Percentiles rank a stretch among this genome's conserved stretches.
Evolutionary conservation across 2,329 filamentous ascomycete species (phyloP).

Genomic region (Didymella arachidicola): DNA sequence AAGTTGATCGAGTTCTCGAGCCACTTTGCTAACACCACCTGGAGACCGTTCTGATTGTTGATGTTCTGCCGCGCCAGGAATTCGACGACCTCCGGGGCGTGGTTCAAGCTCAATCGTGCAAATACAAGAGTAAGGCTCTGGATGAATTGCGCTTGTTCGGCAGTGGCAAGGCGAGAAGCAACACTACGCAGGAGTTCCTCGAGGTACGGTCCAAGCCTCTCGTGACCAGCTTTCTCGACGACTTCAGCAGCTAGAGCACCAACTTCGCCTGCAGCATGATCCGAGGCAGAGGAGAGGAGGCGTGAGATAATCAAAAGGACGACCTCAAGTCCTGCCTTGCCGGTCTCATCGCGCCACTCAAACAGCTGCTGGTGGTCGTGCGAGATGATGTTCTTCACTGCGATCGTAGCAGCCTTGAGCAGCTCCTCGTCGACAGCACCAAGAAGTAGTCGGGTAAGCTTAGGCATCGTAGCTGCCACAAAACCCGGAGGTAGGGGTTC

Average conservation of each 20-base stretch:
- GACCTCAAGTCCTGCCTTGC: constrained; percentile 85
- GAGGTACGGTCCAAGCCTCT: constrained; percentile 87
- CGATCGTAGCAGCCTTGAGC: constrained; percentile 82
- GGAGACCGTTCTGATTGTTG: constrained; percentile 79
- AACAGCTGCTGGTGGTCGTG: constrained; percentile 93
- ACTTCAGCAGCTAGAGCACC: constrained; percentile 92
- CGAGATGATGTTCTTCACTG: constrained; percentile 86
- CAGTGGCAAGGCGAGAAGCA: constrained; percentile 81
- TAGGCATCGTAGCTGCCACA: constrained; percentile 84
- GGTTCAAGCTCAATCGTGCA: constrained; percentile 83
- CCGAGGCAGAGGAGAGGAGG: constrained; percentile 80
- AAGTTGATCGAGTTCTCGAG: constrained; percentile 96
- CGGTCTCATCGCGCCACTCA: constrained; percentile 78
- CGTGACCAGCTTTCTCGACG: constrained; percentile 92
- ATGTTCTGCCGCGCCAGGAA: constrained; percentile 89
- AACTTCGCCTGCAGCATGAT: constrained; percentile 94
- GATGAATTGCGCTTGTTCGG: constrained; percentile 86
- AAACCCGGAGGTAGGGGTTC: constrained; percentile 88
- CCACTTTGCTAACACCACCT: constrained; percentile 93
- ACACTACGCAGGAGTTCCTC: constrained; percentile 89
- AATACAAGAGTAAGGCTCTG: constrained; percentile 96
- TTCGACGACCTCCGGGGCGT: constrained; percentile 86
- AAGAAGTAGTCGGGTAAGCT: constrained; percentile 82
- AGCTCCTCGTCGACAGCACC: constrained; percentile 86
- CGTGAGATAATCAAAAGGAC: constrained; percentile 92